phyloP scores from a whole-genome alignment of 116 monocot genomes.

The Thalassia testudinum region DNA sequence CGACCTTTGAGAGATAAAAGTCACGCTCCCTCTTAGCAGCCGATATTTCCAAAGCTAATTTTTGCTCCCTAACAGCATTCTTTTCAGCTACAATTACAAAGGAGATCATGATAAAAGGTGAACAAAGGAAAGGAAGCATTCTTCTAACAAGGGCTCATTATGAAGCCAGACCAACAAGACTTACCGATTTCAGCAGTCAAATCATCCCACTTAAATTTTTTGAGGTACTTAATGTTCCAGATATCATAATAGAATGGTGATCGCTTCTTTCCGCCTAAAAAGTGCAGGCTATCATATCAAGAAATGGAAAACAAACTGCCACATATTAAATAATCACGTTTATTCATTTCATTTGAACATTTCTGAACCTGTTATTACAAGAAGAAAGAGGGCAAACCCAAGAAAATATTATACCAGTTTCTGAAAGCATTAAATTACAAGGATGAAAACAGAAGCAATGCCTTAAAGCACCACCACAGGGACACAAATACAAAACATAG shows the following conservation, averaged over 20 bases:
- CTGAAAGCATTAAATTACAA: too few species aligned
- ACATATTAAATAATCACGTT: background rate
- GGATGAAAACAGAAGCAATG: too few species aligned
- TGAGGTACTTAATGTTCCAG: slow-evolving; percentile 93
- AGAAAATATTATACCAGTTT: background rate
- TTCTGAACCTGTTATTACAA: too few species aligned
- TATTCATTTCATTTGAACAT: background rate
- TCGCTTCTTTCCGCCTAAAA: slow-evolving; percentile 63
- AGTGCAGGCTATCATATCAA: background rate
- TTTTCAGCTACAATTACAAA: slow-evolving; percentile 43
- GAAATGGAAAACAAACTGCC: too few species aligned
- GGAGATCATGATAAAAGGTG: background rate
- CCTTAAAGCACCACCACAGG: too few species aligned
- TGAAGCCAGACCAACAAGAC: background rate
- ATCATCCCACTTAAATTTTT: slow-evolving; percentile 95
- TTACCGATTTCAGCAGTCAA: slow-evolving; percentile 69
- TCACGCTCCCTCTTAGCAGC: slow-evolving; percentile 93
- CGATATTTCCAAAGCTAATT: slow-evolving; percentile 76
- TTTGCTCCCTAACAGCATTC: slow-evolving; percentile 52
- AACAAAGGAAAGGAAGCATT: background rate
- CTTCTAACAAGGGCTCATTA: background rate
- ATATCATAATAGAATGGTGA: slow-evolving; percentile 84
- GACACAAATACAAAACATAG: too few species aligned
- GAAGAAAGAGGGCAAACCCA: background rate
- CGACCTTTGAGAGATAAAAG: slow-evolving; percentile 76